Conservation (phyloP, 306 rosid genomes). For the Quercus parvula region DNA sequence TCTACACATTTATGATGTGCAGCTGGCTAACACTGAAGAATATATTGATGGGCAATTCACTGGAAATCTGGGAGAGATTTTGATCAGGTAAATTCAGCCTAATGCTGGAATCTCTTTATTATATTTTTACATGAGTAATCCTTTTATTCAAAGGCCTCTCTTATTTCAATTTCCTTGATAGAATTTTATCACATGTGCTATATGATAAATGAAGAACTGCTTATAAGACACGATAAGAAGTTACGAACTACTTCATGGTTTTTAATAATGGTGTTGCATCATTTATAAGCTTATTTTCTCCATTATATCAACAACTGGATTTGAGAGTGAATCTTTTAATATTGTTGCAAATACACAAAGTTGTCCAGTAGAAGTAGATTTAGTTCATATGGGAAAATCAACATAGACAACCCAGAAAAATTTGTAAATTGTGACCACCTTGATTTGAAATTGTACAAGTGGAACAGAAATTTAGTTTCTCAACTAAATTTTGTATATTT, state of each 20-base stretch:
- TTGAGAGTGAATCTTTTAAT: too few relatives aligned
- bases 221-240: not conserved
- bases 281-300: too few relatives aligned
- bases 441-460: too few relatives aligned
- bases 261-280: too few relatives aligned
- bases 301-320: too few relatives aligned
- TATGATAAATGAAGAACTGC: not conserved
- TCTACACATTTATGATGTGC: not conserved
- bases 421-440: too few relatives aligned
- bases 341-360: too few relatives aligned
- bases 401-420: too few relatives aligned
- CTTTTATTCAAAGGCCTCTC: not conserved
- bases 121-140: not conserved
- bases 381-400: too few relatives aligned
- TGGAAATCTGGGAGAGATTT: constrained; percentile 55
- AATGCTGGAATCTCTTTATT: not conserved
- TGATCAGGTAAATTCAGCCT: constrained; percentile 40
- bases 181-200: not conserved
- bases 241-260: too few relatives aligned
- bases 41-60: constrained; percentile 50
- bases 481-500: not conserved
- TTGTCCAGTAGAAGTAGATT: too few relatives aligned
- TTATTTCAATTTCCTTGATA: not conserved
- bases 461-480: not conserved
- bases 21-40: constrained; percentile 60